phyloP scores from a whole-genome alignment of 2,329 filamentous ascomycete genomes.

The Trichoderma guizhouense region DNA sequence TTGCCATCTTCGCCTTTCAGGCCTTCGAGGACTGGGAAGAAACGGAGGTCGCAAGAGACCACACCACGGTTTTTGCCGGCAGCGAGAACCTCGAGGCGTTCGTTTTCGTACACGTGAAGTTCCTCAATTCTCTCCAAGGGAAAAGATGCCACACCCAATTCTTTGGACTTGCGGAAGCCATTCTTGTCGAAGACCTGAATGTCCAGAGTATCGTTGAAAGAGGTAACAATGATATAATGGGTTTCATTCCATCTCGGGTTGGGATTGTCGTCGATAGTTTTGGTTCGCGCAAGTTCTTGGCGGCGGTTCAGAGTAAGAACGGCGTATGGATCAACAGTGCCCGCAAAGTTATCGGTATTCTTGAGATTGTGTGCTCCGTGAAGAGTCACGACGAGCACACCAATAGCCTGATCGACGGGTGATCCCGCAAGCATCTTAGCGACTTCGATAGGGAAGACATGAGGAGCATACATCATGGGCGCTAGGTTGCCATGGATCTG shows the following conservation, averaged over 20 bases:
- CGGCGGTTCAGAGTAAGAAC: conserved; percentile 81
- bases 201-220: conserved; percentile 82
- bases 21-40: conserved; percentile 87
- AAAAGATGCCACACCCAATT: conserved; percentile 84
- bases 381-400: conserved; percentile 85
- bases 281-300: conserved; percentile 79
- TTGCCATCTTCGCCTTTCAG: conserved; percentile 72
- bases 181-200: conserved; percentile 90
- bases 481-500: conserved; percentile 91
- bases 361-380: conserved; percentile 90
- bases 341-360: conserved; percentile 91
- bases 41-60: conserved; percentile 78
- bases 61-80: conserved; percentile 82
- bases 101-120: conserved; percentile 73
- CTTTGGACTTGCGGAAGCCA: conserved; percentile 93
- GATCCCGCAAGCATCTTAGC: conserved; percentile 97
- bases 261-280: conserved; percentile 77
- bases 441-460: conserved; percentile 97
- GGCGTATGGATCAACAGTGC: conserved; percentile 87
- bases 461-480: conserved; percentile 97
- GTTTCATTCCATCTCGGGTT: conserved; percentile 97
- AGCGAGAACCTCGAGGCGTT: conserved; percentile 77
- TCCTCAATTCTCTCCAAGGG: conserved; percentile 77
- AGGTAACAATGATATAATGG: conserved; percentile 90
- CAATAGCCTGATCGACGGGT: conserved; percentile 91